Conservation (phyloP, 148 eudicot genomes). For the Diospyros kaki region DNA sequence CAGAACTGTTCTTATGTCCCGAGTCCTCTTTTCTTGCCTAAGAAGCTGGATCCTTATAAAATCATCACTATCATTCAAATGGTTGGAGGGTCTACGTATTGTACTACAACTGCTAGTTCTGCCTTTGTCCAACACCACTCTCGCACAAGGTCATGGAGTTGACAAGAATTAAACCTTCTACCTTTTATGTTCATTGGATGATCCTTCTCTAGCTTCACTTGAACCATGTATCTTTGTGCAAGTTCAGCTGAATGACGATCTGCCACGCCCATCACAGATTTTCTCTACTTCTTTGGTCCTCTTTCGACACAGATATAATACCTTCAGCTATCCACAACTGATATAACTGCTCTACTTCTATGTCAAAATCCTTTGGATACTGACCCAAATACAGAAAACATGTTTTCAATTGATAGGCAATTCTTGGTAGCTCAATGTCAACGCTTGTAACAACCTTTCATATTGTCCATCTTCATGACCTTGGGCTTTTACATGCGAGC, state of each 20-base stretch:
- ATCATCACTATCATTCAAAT: neutral
- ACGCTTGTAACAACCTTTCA: neutral
- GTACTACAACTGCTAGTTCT: neutral
- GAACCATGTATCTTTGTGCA: neutral
- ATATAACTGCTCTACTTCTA: conserved; percentile 17
- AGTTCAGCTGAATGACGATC: conserved; percentile 3
- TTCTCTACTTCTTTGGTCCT: neutral
- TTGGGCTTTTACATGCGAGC: too few species aligned
- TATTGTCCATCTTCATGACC: too few species aligned
- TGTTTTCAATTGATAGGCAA: conserved; percentile 24
- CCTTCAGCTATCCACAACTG: conserved; percentile 41
- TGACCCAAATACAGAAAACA: conserved; percentile 26
- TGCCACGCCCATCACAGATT: neutral
- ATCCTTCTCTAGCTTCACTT: neutral
- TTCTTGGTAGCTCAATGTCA: conserved; percentile 24
- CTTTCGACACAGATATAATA: conserved; percentile 9
- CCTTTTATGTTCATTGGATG: neutral
- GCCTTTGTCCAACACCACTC: conserved; percentile 2
- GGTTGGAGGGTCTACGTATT: neutral
- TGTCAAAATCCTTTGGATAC: conserved; percentile 21
- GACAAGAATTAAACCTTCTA: neutral
- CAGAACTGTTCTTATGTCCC: neutral
- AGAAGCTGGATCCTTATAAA: neutral
- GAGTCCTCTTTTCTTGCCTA: neutral
- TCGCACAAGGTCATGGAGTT: conserved; percentile 1